phyloP scores from a whole-genome alignment of 345 rosid genomes.

The Salix suchowensis region DNA sequence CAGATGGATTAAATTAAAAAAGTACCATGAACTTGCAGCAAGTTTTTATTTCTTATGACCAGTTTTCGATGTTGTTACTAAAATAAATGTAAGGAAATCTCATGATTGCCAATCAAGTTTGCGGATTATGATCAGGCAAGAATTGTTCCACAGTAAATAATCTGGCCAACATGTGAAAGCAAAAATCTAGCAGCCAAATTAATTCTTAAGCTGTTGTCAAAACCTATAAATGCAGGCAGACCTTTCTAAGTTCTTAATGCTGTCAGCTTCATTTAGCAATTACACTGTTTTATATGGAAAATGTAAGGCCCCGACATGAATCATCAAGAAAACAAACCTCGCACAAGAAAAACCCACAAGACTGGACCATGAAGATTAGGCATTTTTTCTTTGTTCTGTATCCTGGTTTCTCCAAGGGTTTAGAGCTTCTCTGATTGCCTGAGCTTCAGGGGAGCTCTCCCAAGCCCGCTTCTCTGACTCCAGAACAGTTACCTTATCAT shows the following conservation, averaged over 20 bases:
- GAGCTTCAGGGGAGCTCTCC: slow-evolving; percentile 71
- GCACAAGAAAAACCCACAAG: not conserved
- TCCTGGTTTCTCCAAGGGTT: slow-evolving; percentile 86
- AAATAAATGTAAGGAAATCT: not conserved
- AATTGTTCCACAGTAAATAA: not conserved
- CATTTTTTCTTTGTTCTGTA: slow-evolving; percentile 29
- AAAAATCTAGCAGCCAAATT: not conserved
- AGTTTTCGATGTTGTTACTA: not conserved
- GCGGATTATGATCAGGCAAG: not conserved
- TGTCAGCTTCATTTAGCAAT: not conserved
- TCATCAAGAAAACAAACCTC: slow-evolving; percentile 6
- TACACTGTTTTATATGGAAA: not conserved
- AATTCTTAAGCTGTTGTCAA: not conserved
- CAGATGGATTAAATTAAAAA: not conserved
- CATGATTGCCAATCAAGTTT: not conserved
- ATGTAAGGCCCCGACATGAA: not conserved
- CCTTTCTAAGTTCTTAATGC: not conserved
- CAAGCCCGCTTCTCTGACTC: slow-evolving; percentile 82
- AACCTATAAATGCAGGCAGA: not conserved
- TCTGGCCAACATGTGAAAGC: not conserved
- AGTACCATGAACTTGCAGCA: not conserved
- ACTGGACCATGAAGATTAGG: not conserved
- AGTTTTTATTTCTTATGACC: not conserved
- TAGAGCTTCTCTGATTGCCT: slow-evolving; percentile 66
- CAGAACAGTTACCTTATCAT: slow-evolving; percentile 77